These are phyloP conservation scores for Plasmodium billcollinsi DNA, from an alignment of 169 alveolate genomes.

Conservation along the genomic window DNA sequence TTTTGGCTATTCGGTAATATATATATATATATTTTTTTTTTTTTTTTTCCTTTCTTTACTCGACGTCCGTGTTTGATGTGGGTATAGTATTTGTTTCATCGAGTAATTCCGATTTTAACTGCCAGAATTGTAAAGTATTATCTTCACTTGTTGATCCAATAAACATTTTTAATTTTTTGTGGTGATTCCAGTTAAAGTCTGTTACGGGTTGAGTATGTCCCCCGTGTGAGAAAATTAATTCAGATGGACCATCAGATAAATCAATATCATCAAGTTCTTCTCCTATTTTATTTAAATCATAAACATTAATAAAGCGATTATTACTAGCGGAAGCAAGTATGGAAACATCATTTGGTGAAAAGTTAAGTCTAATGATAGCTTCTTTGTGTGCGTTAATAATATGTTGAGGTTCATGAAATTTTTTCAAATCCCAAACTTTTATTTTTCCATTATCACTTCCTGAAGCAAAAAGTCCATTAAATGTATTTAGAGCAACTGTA, in stretches of 20 bases:
- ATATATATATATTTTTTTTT: too few species aligned
- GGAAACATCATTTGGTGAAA: slow-evolving; percentile 53
- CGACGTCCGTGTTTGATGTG: slow-evolving; percentile 68
- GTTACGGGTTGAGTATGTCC: slow-evolving; percentile 68
- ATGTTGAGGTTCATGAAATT: slow-evolving; percentile 45
- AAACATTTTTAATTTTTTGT: slow-evolving; percentile 55
- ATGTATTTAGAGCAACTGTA: slow-evolving; percentile 23
- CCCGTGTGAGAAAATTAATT: slow-evolving; percentile 57
- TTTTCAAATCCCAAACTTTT: slow-evolving; percentile 61
- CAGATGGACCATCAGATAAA: slow-evolving; percentile 62
- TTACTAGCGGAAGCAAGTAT: slow-evolving; percentile 62
- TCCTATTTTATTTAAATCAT: slow-evolving; percentile 45
- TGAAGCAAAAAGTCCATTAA: slow-evolving; percentile 60
- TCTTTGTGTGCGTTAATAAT: slow-evolving; percentile 65
- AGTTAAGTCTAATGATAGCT: slow-evolving; percentile 52
- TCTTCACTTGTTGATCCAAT: slow-evolving; percentile 63
- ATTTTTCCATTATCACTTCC: slow-evolving; percentile 74
- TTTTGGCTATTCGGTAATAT: background rate
- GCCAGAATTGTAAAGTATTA: slow-evolving; percentile 65
- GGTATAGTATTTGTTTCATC: slow-evolving; percentile 50
- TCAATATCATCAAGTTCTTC: slow-evolving; percentile 72
- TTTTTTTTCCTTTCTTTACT: background rate
- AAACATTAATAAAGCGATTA: slow-evolving; percentile 43
- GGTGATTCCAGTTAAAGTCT: slow-evolving; percentile 68
- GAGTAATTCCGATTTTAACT: slow-evolving; percentile 41